A percentile compares a stretch with the other conserved stretches of the same genome.
phyloP scores from a whole-genome alignment of 176 grass and related monocot species.

The Ensete ventricosum region DNA sequence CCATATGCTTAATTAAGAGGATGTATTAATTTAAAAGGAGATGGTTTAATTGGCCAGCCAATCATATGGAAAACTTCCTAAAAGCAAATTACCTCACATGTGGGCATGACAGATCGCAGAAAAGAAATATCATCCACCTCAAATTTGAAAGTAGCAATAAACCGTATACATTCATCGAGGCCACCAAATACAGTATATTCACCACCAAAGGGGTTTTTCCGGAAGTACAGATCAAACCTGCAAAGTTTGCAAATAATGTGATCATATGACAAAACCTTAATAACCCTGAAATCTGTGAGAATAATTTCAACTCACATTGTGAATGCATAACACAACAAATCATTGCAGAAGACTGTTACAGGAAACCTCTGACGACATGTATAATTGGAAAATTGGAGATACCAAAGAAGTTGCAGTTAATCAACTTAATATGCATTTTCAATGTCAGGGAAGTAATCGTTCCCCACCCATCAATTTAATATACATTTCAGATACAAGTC shows the following conservation, averaged over 20 bases:
- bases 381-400: too few relatives aligned
- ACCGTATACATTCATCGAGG: conserved; percentile 44
- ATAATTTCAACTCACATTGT: neutral
- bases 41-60: too few relatives aligned
- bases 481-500: neutral
- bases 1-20: too few relatives aligned
- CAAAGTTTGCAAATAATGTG: neutral
- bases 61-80: neutral
- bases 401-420: too few relatives aligned
- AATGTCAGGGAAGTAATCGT: too few relatives aligned
- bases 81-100: conserved; percentile 31
- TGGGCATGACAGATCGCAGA: conserved; percentile 37
- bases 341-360: neutral
- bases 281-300: neutral
- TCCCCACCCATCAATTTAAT: neutral
- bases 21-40: too few relatives aligned
- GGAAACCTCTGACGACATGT: too few relatives aligned
- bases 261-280: neutral
- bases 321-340: neutral
- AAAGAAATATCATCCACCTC: conserved; percentile 31
- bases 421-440: too few relatives aligned
- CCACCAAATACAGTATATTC: conserved; percentile 45
- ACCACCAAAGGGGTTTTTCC: conserved; percentile 41
- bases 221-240: conserved; percentile 48
- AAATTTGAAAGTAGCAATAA: conserved; percentile 44